These are phyloP conservation scores for Phylloporus rhodoxanthus DNA, from an alignment of 768 basidiomycete genomes.

Conservation along the genomic window DNA sequence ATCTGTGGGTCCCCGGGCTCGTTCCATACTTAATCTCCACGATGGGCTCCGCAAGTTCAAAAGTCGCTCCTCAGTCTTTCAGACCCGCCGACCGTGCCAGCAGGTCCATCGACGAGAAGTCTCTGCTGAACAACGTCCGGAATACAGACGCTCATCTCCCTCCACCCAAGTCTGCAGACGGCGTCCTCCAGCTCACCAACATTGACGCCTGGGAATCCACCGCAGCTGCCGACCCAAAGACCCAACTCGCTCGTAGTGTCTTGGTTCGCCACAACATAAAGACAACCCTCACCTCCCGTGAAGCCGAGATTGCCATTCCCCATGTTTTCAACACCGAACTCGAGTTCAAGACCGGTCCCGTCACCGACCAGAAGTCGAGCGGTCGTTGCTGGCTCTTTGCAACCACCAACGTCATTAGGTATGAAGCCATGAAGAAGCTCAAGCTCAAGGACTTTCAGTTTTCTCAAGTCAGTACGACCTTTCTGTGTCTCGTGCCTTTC, in stretches of 20 bases:
- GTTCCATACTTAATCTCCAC: background rate
- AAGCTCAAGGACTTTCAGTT: conserved; percentile 87
- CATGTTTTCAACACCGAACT: conserved; percentile 82
- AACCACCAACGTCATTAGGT: conserved; percentile 80
- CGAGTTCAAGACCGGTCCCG: conserved; percentile 74
- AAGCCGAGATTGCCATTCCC: conserved; percentile 53
- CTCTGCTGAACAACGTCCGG: background rate
- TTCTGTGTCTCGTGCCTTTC: background rate
- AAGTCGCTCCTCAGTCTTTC: conserved; percentile 14
- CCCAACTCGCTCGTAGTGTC: conserved; percentile 70
- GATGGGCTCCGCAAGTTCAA: conserved; percentile 27
- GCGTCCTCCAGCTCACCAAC: conserved; percentile 53
- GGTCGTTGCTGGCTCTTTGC: conserved; percentile 97
- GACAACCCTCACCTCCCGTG: conserved; percentile 56
- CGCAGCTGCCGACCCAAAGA: conserved; percentile 51
- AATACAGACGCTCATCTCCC: conserved; percentile 1
- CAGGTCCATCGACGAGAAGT: conserved; percentile 27
- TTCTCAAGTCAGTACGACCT: conserved; percentile 55
- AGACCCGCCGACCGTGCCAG: conserved; percentile 16
- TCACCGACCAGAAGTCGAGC: conserved; percentile 82
- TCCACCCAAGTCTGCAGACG: conserved; percentile 44
- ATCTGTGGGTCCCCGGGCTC: conserved; percentile 5
- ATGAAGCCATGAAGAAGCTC: conserved; percentile 78
- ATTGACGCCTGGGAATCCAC: conserved; percentile 64
- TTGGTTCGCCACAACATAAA: conserved; percentile 64